A percentile compares a stretch with the other conserved stretches of the same genome.
Conservation (phyloP, 768 basidiomycete species). For the Tubosaeta sp. region DNA sequence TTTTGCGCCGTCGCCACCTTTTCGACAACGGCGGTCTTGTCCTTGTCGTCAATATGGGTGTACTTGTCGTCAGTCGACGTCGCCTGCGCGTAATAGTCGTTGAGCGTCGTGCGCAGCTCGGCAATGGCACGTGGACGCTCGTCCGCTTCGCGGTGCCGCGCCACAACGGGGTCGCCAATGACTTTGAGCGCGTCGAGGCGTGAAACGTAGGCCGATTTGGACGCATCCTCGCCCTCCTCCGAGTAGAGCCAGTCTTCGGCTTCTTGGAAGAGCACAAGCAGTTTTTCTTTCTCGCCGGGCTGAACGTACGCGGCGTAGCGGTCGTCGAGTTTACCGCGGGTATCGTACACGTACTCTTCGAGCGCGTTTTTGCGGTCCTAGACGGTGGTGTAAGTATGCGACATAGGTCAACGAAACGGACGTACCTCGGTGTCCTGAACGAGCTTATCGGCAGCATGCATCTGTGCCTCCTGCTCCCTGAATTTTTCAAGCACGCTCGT, state of each 20-base stretch:
- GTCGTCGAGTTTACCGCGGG: slow-evolving; percentile 86
- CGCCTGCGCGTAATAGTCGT: slow-evolving; percentile 80
- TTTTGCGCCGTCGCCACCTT: slow-evolving; percentile 86
- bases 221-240: slow-evolving; percentile 93
- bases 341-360: slow-evolving; percentile 98
- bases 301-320: slow-evolving; percentile 77
- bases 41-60: slow-evolving; percentile 86
- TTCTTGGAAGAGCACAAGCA: slow-evolving; percentile 64
- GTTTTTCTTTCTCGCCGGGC: slow-evolving; percentile 69
- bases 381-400: neutral
- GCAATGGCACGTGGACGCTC: slow-evolving; percentile 70
- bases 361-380: slow-evolving; percentile 98
- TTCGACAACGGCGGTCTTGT: slow-evolving; percentile 83
- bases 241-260: slow-evolving; percentile 98
- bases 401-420: slow-evolving; percentile 22
- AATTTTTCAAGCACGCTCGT: slow-evolving; percentile 55
- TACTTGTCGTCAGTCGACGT: slow-evolving; percentile 82
- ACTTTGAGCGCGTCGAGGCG: slow-evolving; percentile 81
- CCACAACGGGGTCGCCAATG: slow-evolving; percentile 81
- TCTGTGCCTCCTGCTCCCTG: slow-evolving; percentile 81
- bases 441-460: slow-evolving; percentile 91
- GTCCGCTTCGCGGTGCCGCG: slow-evolving; percentile 80
- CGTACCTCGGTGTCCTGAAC: slow-evolving; percentile 95
- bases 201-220: slow-evolving; percentile 89
- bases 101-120: slow-evolving; percentile 81